Conservation (phyloP, 225 moss, liverwort and hornwort species). For the Neckera pumila region DNA sequence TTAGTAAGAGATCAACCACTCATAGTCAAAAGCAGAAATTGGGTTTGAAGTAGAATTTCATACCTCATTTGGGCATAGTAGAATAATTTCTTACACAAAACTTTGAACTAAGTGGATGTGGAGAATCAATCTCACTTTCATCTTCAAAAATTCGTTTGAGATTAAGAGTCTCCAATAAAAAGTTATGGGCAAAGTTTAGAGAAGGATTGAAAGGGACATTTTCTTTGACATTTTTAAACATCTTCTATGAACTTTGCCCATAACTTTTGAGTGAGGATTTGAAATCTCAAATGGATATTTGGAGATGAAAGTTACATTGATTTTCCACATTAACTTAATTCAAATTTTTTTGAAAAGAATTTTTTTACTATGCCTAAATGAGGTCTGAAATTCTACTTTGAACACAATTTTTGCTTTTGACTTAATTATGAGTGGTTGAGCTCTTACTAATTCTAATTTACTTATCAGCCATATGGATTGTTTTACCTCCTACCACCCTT, state of each 20-base stretch:
- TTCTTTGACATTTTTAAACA: too few relatives aligned
- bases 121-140: neutral
- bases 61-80: neutral
- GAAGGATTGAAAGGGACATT: too few relatives aligned
- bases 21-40: neutral
- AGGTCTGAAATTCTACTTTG: neutral
- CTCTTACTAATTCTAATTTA: neutral
- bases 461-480: neutral
- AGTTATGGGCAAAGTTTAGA: neutral
- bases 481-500: neutral
- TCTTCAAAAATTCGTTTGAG: fast-evolving
- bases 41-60: neutral
- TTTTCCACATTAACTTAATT: neutral
- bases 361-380: neutral
- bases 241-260: neutral
- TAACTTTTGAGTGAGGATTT: fast-evolving
- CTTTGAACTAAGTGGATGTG: neutral
- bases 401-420: neutral
- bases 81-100: neutral
- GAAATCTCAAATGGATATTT: fast-evolving
- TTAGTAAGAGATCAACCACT: neutral
- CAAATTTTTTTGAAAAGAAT: neutral
- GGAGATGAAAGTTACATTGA: neutral
- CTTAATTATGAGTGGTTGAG: neutral
- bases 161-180: neutral